Evolutionary conservation across 352 stramenopile species (phyloP).

Genomic region (Phytophthora sojae): DNA sequence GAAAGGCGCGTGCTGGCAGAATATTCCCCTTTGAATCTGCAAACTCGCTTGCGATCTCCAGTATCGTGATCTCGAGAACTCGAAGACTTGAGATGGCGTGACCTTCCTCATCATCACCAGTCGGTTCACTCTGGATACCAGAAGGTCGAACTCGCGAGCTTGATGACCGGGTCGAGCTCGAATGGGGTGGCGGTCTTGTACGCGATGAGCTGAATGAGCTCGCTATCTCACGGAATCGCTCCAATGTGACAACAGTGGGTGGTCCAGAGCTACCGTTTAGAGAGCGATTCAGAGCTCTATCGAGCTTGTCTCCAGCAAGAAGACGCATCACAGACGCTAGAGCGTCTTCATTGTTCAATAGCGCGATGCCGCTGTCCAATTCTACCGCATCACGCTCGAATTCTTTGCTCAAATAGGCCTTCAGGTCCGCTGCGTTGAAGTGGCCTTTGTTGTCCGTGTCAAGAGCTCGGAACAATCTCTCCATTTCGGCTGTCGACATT

Average conservation of each 20-base stretch:
- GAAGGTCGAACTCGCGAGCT: not conserved
- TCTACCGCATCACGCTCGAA: not conserved
- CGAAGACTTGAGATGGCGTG: slow-evolving; percentile 37
- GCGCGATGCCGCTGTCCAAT: not conserved
- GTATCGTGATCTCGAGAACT: slow-evolving; percentile 43
- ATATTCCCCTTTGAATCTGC: slow-evolving; percentile 30
- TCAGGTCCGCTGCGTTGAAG: slow-evolving; percentile 51
- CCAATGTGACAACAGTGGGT: slow-evolving; percentile 22
- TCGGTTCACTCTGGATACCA: not conserved
- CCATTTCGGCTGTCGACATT: slow-evolving; percentile 39
- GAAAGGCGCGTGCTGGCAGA: slow-evolving; percentile 34
- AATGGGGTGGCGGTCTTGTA: not conserved
- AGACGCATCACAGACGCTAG: slow-evolving; percentile 23
- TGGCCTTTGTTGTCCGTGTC: slow-evolving; percentile 54
- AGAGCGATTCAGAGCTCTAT: not conserved
- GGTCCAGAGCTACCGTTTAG: not conserved
- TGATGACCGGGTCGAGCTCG: not conserved
- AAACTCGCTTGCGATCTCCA: slow-evolving; percentile 39
- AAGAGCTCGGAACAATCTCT: slow-evolving; percentile 44
- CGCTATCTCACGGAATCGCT: slow-evolving; percentile 29
- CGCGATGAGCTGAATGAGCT: slow-evolving; percentile 2
- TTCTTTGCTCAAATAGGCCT: slow-evolving; percentile 22
- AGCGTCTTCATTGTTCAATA: slow-evolving; percentile 29
- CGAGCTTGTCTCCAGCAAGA: slow-evolving; percentile 11
- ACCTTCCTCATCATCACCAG: not conserved